Percentiles rank a stretch among this genome's conserved stretches.
phyloP scores from a whole-genome alignment of 805 yeast genomes.

The Candida bentonensis region DNA sequence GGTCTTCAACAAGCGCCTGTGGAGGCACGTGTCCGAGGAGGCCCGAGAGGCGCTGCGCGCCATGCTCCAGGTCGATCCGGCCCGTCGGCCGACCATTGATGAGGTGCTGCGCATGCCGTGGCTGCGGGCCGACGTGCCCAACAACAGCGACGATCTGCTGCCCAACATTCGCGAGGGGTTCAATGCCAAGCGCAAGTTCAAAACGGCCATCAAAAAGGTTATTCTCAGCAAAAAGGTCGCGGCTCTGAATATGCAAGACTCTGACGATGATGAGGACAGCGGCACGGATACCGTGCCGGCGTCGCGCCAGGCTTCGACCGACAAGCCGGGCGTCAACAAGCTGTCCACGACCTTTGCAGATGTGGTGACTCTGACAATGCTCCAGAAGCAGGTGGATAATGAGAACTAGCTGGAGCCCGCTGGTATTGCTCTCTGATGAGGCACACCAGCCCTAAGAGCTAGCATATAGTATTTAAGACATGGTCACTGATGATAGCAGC shows the following conservation, averaged over 20 bases:
- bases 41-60: constrained; percentile 68
- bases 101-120: constrained; percentile 67
- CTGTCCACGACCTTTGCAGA: too few relatives aligned
- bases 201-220: constrained; percentile 75
- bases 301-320: too few relatives aligned
- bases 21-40: constrained; percentile 66
- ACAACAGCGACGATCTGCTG: constrained; percentile 49
- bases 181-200: constrained; percentile 71
- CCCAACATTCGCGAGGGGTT: constrained; percentile 71
- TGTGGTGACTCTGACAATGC: too few relatives aligned
- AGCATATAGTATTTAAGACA: too few relatives aligned
- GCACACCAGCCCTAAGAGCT: too few relatives aligned
- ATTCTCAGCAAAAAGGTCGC: constrained; percentile 66
- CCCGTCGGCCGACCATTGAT: constrained; percentile 65
- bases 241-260: constrained; percentile 42
- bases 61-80: constrained; percentile 59
- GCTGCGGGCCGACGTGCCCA: constrained; percentile 39
- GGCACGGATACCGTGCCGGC: too few relatives aligned
- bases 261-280: constrained; percentile 35
- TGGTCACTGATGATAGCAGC: too few relatives aligned
- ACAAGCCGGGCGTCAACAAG: too few relatives aligned
- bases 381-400: too few relatives aligned
- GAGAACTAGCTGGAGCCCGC: too few relatives aligned
- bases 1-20: constrained; percentile 74
- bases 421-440: too few relatives aligned